These are phyloP conservation scores for Lepiota brunneoincarnata DNA, from an alignment of 768 basidiomycete genomes.

Conservation along the genomic window DNA sequence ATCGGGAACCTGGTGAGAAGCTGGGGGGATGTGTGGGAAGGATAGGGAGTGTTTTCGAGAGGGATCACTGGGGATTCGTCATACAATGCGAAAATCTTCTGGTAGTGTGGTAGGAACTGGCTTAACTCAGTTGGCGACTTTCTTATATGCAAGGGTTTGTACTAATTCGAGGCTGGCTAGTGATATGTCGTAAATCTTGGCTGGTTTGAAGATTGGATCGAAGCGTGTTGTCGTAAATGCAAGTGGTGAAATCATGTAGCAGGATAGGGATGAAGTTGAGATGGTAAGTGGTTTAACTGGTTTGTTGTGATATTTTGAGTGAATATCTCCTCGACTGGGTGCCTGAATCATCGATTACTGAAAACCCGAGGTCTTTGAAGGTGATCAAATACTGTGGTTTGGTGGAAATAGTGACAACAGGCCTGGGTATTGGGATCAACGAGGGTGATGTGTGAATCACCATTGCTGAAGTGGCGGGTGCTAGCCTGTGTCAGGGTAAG, in stretches of 20 bases:
- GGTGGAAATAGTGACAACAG: slow-evolving; percentile 12
- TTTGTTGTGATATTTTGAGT: too few species aligned
- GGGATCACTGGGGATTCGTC: slow-evolving; percentile 31
- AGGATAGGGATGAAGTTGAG: too few species aligned
- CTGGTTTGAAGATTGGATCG: too few species aligned
- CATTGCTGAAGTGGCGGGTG: slow-evolving; percentile 7
- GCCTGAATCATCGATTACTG: slow-evolving; percentile 1
- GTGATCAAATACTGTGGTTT: neutral
- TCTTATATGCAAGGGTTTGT: slow-evolving; percentile 24
- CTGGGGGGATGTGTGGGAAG: slow-evolving; percentile 28
- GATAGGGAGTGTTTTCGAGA: slow-evolving; percentile 21
- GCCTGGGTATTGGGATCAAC: slow-evolving; percentile 14
- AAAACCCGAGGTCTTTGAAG: too few species aligned
- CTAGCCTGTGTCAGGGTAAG: slow-evolving; percentile 12
- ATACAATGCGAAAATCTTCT: slow-evolving; percentile 26
- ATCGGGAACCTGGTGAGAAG: slow-evolving; percentile 21
- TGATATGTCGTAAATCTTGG: neutral
- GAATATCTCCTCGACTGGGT: too few species aligned
- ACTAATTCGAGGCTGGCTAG: neutral
- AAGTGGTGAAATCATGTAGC: too few species aligned
- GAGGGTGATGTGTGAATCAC: slow-evolving; percentile 8
- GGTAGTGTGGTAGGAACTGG: slow-evolving; percentile 31
- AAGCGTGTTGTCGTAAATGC: too few species aligned
- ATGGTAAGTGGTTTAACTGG: too few species aligned
- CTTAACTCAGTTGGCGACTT: slow-evolving; percentile 25